Conservation (phyloP, 257 asterid genomes). For the Rubia yunnanensis region DNA sequence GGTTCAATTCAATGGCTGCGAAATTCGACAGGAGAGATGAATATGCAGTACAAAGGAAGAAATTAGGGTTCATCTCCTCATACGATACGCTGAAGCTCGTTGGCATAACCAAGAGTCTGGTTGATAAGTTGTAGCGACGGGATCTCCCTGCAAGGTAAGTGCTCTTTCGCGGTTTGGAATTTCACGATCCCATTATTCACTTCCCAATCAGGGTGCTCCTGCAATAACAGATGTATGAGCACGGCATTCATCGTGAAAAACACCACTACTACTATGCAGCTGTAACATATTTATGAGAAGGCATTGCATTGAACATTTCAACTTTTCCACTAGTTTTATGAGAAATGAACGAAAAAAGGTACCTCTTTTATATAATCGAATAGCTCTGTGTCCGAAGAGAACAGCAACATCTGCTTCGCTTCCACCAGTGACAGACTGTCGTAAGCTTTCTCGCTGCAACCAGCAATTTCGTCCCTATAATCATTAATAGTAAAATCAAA, state of each 20-base stretch:
- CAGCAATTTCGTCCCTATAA: conserved; percentile 90
- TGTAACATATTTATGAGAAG: too few species aligned
- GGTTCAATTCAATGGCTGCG: background rate
- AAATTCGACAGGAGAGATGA: background rate
- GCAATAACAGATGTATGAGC: conserved; percentile 11
- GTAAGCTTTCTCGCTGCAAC: conserved; percentile 91
- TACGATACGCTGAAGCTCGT: conserved; percentile 84
- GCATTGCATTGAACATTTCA: too few species aligned
- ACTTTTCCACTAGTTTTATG: background rate
- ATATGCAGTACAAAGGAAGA: background rate
- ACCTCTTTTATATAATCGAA: conserved; percentile 54
- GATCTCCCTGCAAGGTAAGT: conserved; percentile 82
- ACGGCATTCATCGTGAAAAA: background rate
- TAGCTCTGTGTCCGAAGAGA: conserved; percentile 66
- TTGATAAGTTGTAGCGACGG: conserved; percentile 89
- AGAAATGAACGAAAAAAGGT: background rate
- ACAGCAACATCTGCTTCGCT: conserved; percentile 57
- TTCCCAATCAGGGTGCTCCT: conserved; percentile 97
- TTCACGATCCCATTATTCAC: conserved; percentile 45
- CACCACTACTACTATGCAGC: too few species aligned
- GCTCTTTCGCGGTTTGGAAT: conserved; percentile 71
- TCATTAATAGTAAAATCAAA: conserved; percentile 9
- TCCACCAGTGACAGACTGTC: conserved; percentile 66
- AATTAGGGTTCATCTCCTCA: conserved; percentile 18
- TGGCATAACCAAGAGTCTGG: conserved; percentile 87